A percentile compares a stretch with the other conserved stretches of the same genome.
Evolutionary conservation across 148 eudicot genomes (phyloP).

Genomic region (Heliosperma pusillum): DNA sequence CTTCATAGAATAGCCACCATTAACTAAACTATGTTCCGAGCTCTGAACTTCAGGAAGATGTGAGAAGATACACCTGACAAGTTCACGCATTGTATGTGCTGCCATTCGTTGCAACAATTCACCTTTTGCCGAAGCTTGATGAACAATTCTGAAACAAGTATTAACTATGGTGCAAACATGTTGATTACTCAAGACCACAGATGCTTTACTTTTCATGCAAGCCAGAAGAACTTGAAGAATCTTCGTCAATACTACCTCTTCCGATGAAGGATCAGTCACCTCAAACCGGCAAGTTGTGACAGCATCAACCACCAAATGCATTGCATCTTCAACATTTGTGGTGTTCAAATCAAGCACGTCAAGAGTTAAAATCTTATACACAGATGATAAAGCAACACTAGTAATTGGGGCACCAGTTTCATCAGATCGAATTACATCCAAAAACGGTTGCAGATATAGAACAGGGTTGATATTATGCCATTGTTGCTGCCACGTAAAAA

Average conservation of each 20-base stretch:
- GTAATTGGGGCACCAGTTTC: constrained; percentile 97
- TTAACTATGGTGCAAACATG: constrained; percentile 91
- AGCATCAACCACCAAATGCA: constrained; percentile 86
- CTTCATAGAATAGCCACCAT: constrained; percentile 33
- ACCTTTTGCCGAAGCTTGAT: constrained; percentile 85
- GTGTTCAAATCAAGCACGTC: constrained; percentile 63
- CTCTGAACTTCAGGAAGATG: constrained; percentile 55
- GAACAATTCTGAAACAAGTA: constrained; percentile 86
- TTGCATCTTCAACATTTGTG: constrained; percentile 67
- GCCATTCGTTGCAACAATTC: constrained; percentile 90
- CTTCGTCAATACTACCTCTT: constrained; percentile 87
- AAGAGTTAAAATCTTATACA: constrained; percentile 79
- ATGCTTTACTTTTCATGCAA: constrained; percentile 86
- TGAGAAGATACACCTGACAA: constrained; percentile 71
- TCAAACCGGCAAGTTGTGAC: constrained; percentile 92
- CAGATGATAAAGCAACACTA: constrained; percentile 85
- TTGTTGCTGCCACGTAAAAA: constrained; percentile 72
- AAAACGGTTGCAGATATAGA: constrained; percentile 78
- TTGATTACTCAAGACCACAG: constrained; percentile 70
- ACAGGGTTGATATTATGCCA: constrained; percentile 72
- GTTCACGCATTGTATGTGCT: constrained; percentile 88
- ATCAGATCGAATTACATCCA: constrained; percentile 86
- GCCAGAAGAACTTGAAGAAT: constrained; percentile 94
- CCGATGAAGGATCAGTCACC: constrained; percentile 93
- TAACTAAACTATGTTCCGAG: constrained; percentile 27